Percentiles rank a stretch among this genome's conserved stretches.
phyloP scores from a whole-genome alignment of 2,329 filamentous ascomycete species.

The Sarocladium brachiariae region DNA sequence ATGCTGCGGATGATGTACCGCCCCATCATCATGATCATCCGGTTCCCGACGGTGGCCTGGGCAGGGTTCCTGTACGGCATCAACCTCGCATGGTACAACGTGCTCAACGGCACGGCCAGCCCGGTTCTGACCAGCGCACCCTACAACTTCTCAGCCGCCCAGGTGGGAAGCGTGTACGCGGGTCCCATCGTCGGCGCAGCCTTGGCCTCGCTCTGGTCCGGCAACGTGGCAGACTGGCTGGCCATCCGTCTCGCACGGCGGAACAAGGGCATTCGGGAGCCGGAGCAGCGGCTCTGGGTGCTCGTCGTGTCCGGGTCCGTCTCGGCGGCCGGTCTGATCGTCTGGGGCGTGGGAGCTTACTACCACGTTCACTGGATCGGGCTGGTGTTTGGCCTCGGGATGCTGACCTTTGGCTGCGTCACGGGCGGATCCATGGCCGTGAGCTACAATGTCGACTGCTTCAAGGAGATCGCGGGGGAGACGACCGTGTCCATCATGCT shows the following conservation, averaged over 20 bases:
- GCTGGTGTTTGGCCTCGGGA: conserved; percentile 25
- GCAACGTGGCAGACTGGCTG: conserved; percentile 24
- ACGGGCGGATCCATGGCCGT: conserved; percentile 23
- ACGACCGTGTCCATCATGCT: conserved; percentile 26
- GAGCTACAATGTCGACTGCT: conserved; percentile 27
- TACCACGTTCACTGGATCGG: conserved; percentile 27
- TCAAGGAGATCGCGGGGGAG: conserved; percentile 26
- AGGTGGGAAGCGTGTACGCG: conserved; percentile 25
- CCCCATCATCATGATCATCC: conserved; percentile 23
- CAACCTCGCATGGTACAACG: conserved; percentile 28
- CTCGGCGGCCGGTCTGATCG: conserved; percentile 33
- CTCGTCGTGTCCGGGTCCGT: conserved; percentile 27
- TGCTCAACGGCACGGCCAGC: conserved; percentile 27
- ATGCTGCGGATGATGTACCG: conserved; percentile 8
- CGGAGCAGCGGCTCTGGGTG: conserved; percentile 28
- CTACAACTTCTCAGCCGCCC: conserved; percentile 26
- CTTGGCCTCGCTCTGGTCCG: conserved; percentile 21
- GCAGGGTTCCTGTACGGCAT: conserved; percentile 27
- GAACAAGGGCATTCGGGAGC: conserved; percentile 27
- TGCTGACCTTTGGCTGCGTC: conserved; percentile 23
- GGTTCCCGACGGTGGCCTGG: conserved; percentile 25
- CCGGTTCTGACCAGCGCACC: conserved; percentile 23
- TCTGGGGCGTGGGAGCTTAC: conserved; percentile 40
- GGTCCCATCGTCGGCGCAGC: conserved; percentile 22
- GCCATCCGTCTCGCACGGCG: conserved; percentile 24